These are phyloP conservation scores for Calendula officinalis DNA, from an alignment of 129 eudicot species.

Conservation along the genomic window DNA sequence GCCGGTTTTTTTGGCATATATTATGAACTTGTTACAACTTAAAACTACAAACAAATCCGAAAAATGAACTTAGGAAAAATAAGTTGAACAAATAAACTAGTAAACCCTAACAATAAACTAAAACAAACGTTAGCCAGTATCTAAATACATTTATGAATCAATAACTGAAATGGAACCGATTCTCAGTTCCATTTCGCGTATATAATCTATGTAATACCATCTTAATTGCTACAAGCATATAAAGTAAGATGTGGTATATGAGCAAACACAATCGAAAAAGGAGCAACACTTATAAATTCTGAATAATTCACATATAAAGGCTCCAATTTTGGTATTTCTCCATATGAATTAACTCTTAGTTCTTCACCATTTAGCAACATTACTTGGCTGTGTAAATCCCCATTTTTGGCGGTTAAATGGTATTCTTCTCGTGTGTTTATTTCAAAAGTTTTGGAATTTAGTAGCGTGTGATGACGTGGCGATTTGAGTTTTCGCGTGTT, in stretches of 20 bases:
- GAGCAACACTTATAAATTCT: slow-evolving; percentile 57
- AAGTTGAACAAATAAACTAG: not conserved
- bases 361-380: slow-evolving; percentile 72
- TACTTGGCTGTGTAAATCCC: slow-evolving; percentile 74
- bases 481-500: slow-evolving; percentile 29
- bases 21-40: too few relatives aligned
- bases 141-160: slow-evolving; percentile 12
- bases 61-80: too few relatives aligned
- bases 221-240: slow-evolving; percentile 54
- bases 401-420: slow-evolving; percentile 67
- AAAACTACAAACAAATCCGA: too few relatives aligned
- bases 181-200: slow-evolving; percentile 37
- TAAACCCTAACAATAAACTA: not conserved
- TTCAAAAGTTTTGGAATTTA: slow-evolving; percentile 16
- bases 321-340: slow-evolving; percentile 53
- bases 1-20: too few relatives aligned
- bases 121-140: not conserved
- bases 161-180: slow-evolving; percentile 38
- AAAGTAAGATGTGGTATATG: slow-evolving; percentile 58
- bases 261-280: slow-evolving; percentile 68
- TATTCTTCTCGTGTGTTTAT: slow-evolving; percentile 57
- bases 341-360: slow-evolving; percentile 42
- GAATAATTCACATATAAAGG: slow-evolving; percentile 57
- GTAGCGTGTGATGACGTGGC: slow-evolving; percentile 32
- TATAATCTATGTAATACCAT: slow-evolving; percentile 11